These are phyloP conservation scores for Termitomyces sp. DNA, from an alignment of 768 basidiomycete genomes.

Conservation along the genomic window DNA sequence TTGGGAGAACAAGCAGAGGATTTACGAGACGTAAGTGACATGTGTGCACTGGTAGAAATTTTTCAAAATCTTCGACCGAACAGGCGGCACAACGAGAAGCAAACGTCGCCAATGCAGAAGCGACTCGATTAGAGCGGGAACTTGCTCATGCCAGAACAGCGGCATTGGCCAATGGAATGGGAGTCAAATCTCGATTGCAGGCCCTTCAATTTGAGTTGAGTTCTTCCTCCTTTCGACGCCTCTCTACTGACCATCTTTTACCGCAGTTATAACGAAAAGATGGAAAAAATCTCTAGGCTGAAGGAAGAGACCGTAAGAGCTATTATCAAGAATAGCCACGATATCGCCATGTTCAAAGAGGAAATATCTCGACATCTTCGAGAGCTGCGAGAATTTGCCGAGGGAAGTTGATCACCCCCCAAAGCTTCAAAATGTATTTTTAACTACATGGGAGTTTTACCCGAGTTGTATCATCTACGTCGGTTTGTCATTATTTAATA, in stretches of 20 bases:
- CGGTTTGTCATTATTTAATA: too few species aligned
- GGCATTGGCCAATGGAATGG: slow-evolving; percentile 76
- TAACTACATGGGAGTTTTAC: too few species aligned
- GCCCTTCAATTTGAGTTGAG: slow-evolving; percentile 71
- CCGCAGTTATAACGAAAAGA: slow-evolving; percentile 69
- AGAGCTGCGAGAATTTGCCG: slow-evolving; percentile 64
- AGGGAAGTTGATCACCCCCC: slow-evolving; percentile 15
- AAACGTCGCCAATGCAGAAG: slow-evolving; percentile 58
- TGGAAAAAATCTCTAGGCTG: slow-evolving; percentile 66
- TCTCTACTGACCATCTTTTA: slow-evolving; percentile 3
- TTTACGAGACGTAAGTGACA: slow-evolving; percentile 62
- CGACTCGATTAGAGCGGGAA: slow-evolving; percentile 62
- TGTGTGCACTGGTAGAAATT: neutral
- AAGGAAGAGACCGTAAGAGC: slow-evolving; percentile 77
- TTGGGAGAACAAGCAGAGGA: slow-evolving; percentile 76
- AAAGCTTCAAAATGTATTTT: too few species aligned
- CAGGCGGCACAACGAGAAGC: slow-evolving; percentile 79
- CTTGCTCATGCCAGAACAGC: slow-evolving; percentile 69
- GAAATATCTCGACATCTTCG: slow-evolving; percentile 68
- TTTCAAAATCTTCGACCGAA: neutral
- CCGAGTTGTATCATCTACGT: too few species aligned
- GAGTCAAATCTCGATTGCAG: slow-evolving; percentile 73
- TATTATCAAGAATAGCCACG: slow-evolving; percentile 80
- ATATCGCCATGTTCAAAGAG: slow-evolving; percentile 77
- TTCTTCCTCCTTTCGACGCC: slow-evolving; percentile 4